phyloP scores from a whole-genome alignment of 163 green algal genomes.

The Smithsoniella earleae region DNA sequence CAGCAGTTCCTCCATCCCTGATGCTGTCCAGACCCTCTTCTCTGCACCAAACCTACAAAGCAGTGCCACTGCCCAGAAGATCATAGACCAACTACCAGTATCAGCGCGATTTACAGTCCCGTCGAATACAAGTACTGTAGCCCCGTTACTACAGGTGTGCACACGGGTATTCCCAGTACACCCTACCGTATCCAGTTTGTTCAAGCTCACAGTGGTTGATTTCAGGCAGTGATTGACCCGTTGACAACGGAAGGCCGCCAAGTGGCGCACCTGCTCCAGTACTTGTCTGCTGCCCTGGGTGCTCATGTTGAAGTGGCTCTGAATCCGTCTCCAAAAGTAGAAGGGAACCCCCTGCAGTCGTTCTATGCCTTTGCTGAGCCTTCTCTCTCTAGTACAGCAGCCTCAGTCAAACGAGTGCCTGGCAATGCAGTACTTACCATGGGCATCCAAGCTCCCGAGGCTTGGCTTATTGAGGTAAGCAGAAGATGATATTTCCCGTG shows the following conservation, averaged over 20 bases:
- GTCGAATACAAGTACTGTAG: no score
- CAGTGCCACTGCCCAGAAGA: no score
- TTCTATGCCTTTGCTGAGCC: slow-evolving; percentile 33
- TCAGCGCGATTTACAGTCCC: no score
- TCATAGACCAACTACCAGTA: no score
- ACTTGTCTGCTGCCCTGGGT: slow-evolving; percentile 34
- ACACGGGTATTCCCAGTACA: no score
- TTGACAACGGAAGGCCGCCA: background rate
- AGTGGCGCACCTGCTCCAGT: slow-evolving; percentile 38
- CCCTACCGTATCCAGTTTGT: no score
- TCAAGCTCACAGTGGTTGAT: no score
- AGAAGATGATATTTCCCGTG: no score
- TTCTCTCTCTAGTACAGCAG: slow-evolving; percentile 33
- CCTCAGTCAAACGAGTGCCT: slow-evolving; percentile 61
- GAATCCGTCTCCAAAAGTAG: slow-evolving; percentile 5
- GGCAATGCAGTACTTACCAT: slow-evolving; percentile 71
- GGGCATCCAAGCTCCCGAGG: slow-evolving; percentile 81
- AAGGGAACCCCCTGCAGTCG: background rate
- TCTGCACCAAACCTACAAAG: background rate
- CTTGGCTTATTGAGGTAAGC: slow-evolving; percentile 67
- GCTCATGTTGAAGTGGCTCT: slow-evolving; percentile 30
- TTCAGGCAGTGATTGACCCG: slow-evolving; percentile 8
- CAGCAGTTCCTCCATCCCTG: background rate
- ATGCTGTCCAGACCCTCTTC: background rate
- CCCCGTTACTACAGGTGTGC: no score